Base-by-base conservation (phyloP, 768 basidiomycete species). In the Hericium coralloides region DNA sequence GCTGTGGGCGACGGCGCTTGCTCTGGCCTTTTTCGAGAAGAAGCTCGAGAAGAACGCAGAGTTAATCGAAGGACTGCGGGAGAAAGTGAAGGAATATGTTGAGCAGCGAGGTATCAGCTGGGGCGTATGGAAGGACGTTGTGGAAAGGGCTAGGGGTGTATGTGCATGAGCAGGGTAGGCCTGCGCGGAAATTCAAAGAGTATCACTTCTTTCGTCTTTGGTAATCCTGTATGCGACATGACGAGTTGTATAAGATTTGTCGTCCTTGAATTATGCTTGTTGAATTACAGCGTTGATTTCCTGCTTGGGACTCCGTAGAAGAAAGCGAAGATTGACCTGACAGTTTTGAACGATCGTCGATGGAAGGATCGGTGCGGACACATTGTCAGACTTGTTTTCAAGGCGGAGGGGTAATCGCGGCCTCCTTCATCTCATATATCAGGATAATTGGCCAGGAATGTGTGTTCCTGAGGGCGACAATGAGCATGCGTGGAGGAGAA, bases 1-100 rank as follows among this genome's bases (percentile, higher is more conserved):
- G 10, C 58, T 76, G 9, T 83, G 82, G 82, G 72, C 76, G 31
- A 82, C 81, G 2, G 72, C 72, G 4, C 66, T 81, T 17, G 73
- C 71, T 8, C 66, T 75, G 23, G 81, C 77, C 1, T 84, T 73
- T 57, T 61, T 83, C 64, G 63, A 67, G 59, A 73, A 61, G 41
- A 68, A 71, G 38, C 59, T 80, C 20, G 69, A 68, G 10, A 57
- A 81, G 53, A 51, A 68, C 26, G 71, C 64, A 18, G 82, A 82
- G 64, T 69, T 74, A 6, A 58, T 59, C 50, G 75, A 75, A 49
- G 80, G 67, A 60, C 67, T 79, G 54, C 45, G 58, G 18, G 45
- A 25, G 37, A 63, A 31, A 37, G 38, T 47, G 4, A 38, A 25
- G 2, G 47, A 49, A 12, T 52, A 36, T 38, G 9, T 52, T 9